Evolutionary conservation across 768 basidiomycete species (phyloP).

Genomic region (Boletus sensibilis): DNA sequence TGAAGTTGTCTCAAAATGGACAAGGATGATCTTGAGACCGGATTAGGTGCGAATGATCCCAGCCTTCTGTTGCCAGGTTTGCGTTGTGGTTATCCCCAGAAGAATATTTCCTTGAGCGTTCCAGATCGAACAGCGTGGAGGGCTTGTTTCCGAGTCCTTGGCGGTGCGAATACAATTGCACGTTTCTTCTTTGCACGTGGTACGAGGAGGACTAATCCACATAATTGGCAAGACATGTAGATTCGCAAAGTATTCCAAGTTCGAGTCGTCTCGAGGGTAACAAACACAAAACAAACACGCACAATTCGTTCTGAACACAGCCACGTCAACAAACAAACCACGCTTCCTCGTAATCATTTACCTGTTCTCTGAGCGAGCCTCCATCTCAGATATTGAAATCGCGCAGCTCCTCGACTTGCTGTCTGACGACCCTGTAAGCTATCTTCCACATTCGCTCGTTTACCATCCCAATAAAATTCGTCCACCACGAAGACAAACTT

Average conservation of each 20-base stretch:
- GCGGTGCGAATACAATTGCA: not conserved
- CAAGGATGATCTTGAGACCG: not conserved
- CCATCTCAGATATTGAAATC: too few species aligned
- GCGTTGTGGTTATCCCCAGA: slow-evolving; percentile 3
- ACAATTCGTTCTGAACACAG: not conserved
- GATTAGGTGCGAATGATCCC: not conserved
- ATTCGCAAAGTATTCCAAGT: not conserved
- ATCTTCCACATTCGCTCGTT: too few species aligned
- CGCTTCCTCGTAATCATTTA: too few species aligned
- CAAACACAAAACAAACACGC: not conserved
- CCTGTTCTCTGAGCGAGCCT: too few species aligned
- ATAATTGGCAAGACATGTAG: not conserved
- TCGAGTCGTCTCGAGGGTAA: not conserved
- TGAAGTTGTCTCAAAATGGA: not conserved
- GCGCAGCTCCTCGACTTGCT: too few species aligned
- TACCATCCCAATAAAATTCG: too few species aligned
- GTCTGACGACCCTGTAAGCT: too few species aligned
- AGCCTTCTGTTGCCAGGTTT: too few species aligned
- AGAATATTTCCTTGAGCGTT: slow-evolving; percentile 5
- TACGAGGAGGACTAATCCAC: not conserved
- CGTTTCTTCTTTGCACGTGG: not conserved
- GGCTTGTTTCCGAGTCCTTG: not conserved
- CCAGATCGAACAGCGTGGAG: not conserved
- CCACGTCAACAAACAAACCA: too few species aligned
- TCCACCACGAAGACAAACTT: too few species aligned